Conservation (phyloP, 352 stramenopile genomes). For the Plasmopara muralis region DNA sequence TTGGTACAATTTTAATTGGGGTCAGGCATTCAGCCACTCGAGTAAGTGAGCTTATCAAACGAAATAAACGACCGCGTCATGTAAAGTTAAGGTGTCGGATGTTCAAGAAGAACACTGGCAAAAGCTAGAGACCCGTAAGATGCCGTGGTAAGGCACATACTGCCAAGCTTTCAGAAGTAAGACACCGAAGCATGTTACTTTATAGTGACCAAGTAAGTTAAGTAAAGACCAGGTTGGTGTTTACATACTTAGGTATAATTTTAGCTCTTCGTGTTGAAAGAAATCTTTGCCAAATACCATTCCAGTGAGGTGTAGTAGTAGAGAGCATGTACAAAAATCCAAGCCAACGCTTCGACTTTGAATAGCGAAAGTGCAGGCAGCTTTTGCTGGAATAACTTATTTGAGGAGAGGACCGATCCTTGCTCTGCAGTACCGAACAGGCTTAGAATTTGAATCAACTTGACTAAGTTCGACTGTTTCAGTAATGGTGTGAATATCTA, state of each 20-base stretch:
- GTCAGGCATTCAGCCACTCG: background rate
- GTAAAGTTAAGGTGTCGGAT: background rate
- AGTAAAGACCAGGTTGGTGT: no score
- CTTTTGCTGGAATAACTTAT: no score
- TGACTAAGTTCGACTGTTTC: constrained; percentile 1
- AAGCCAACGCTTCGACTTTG: background rate
- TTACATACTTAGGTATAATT: constrained; percentile 4
- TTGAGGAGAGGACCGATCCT: background rate
- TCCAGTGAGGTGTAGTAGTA: background rate
- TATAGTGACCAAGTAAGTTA: constrained; percentile 8
- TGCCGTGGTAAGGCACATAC: background rate
- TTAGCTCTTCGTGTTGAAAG: constrained; percentile 6
- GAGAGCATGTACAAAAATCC: constrained; percentile 8
- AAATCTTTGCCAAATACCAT: background rate
- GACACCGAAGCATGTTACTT: constrained; percentile 1
- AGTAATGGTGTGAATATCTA: constrained; percentile 1
- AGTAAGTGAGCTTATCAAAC: background rate
- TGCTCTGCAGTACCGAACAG: constrained; percentile 1
- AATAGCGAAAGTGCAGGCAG: background rate
- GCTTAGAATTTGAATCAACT: constrained; percentile 7
- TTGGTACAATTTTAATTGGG: background rate
- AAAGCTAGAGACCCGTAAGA: background rate
- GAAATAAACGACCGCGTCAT: background rate
- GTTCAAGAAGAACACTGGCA: background rate
- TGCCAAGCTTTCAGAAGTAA: background rate